Evolutionary conservation across 2,329 filamentous ascomycete genomes (phyloP), one percentile per base, ranked within the genome.

Genomic region (Aspergillus brasiliensis): DNA sequence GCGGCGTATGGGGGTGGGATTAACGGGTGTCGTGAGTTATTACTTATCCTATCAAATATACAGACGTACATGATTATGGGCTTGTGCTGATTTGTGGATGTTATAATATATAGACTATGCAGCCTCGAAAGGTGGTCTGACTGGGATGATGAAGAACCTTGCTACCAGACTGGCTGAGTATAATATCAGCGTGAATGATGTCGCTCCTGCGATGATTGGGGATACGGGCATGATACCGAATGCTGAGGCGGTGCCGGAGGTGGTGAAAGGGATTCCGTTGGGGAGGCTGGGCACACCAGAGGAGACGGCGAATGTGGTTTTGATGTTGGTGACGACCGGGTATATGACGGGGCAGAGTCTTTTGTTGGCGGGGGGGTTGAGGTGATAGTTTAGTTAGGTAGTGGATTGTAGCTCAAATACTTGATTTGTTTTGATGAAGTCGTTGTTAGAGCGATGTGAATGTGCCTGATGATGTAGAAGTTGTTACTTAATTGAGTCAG

Each of bases 171-270:
- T 88, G 19, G 86, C 85, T 2, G 79, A 82, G 57, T 81, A 81
- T 65, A 86, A 86, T 31, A 86, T 89, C 65, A 87, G 86, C 13
- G 85, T 88, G 58, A 89, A 89, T 61, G 86, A 88, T 63, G 84
- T 89, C 15, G 85, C 86, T 3, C 87, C 87, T 0, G 87, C 86
- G 2, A 88, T 89, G 86, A 88, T 89, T 63, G 86, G 85, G 5
- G 82, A 84, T 19, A 87, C 84, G 3, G 84, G 84, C 1, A 85
- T 88, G 85, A 85, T 88, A 42, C 84, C 84, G 1, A 80, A 84
- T 62, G 82, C 82, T 44, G 81, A 83, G 62, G 82, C 82, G n/a
- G 84, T 83, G 53, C 81, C 85, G 0, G 85, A 86, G 0, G 83
- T 87, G 64, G 83, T 85, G 27, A 82, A 78, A 64, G 83, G 83